phyloP scores from a whole-genome alignment of 2,329 filamentous ascomycete genomes.

The Xylaria sp. region DNA sequence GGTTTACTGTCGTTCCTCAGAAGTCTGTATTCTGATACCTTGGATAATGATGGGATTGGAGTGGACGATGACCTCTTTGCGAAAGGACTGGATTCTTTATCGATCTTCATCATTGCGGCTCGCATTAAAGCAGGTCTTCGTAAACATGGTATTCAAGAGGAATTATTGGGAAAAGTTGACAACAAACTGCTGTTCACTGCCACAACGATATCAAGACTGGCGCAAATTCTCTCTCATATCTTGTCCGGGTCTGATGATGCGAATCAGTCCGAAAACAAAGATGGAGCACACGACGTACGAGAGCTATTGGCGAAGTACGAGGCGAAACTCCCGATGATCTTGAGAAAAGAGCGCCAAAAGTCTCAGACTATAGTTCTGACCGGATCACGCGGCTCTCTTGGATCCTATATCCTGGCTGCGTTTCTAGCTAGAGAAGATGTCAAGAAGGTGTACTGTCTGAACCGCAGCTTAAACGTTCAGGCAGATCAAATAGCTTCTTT shows the following conservation, averaged over 20 bases:
- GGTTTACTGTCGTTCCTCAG: conserved; percentile 39
- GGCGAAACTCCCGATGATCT: conserved; percentile 23
- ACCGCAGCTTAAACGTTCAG: conserved; percentile 23
- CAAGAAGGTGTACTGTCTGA: conserved; percentile 37
- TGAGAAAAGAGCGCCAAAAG: neutral
- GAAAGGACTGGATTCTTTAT: conserved; percentile 43
- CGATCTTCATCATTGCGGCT: conserved; percentile 40
- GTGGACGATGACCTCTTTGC: conserved; percentile 43
- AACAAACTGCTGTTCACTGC: conserved; percentile 31
- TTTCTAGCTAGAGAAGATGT: conserved; percentile 32
- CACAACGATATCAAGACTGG: conserved; percentile 27
- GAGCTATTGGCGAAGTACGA: conserved; percentile 29
- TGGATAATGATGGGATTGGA: conserved; percentile 36
- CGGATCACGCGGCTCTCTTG: conserved; percentile 39
- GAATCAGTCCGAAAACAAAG: neutral
- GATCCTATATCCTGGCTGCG: conserved; percentile 38
- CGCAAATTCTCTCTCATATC: conserved; percentile 24
- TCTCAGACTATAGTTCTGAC: conserved; percentile 34
- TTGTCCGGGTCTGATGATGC: conserved; percentile 15
- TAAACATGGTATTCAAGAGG: conserved; percentile 33
- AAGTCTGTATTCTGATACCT: conserved; percentile 40
- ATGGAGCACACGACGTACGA: conserved; percentile 5
- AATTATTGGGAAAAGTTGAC: conserved; percentile 27
- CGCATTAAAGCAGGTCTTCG: conserved; percentile 44
- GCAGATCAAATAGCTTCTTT: conserved; percentile 34